phyloP scores from a whole-genome alignment of 305 asterid species.

The Withania somnifera region DNA sequence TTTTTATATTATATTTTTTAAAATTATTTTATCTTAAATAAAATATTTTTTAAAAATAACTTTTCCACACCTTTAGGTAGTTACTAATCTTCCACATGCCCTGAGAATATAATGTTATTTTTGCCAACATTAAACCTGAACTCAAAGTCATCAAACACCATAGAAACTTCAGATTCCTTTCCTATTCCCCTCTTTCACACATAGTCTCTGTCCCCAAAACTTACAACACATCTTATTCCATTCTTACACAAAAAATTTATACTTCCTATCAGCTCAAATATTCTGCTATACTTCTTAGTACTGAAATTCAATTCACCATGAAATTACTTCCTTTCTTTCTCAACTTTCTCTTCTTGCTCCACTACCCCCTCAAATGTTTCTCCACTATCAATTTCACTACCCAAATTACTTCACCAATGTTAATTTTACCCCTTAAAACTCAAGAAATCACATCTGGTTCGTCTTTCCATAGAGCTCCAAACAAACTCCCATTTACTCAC shows the following conservation, averaged over 20 bases:
- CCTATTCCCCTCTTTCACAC: not conserved
- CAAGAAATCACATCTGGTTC: constrained; percentile 25
- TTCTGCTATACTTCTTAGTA: no score
- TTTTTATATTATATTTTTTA: no score
- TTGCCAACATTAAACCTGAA: not conserved
- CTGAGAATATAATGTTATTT: no score
- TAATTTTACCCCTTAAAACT: constrained; percentile 47
- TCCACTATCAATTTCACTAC: not conserved
- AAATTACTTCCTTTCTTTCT: not conserved
- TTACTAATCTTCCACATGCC: no score
- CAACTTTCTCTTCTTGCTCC: not conserved
- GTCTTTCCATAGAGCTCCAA: constrained; percentile 17
- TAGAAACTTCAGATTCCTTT: not conserved
- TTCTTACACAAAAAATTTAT: not conserved
- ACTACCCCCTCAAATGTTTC: not conserved
- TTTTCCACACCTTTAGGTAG: no score
- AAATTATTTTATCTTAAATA: no score
- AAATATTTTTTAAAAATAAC: no score
- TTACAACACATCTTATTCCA: not conserved
- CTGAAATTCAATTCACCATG: not conserved
- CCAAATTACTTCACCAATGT: constrained; percentile 5
- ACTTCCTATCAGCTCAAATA: no score
- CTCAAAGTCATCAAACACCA: not conserved
- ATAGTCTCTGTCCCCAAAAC: not conserved
- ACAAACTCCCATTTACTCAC: constrained; percentile 63